These are phyloP conservation scores for Dactylellina cionopaga DNA, from an alignment of 2,329 filamentous ascomycete genomes.

Conservation along the genomic window DNA sequence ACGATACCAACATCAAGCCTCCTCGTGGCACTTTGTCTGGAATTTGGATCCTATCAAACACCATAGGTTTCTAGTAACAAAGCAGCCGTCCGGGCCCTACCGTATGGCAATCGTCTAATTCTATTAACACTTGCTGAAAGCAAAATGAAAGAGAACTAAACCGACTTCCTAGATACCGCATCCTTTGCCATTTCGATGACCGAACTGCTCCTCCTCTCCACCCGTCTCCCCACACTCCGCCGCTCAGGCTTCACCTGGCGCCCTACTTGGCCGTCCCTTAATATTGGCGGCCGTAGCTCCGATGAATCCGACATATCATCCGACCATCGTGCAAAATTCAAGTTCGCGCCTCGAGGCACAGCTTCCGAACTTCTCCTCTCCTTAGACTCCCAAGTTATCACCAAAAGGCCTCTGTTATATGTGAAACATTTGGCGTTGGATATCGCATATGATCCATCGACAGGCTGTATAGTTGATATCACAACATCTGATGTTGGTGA, in stretches of 20 bases:
- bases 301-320: slow-evolving; percentile 37
- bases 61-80: slow-evolving; percentile 43
- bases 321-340: slow-evolving; percentile 47
- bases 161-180: slow-evolving; percentile 34
- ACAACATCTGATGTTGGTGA: slow-evolving; percentile 47
- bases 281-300: slow-evolving; percentile 4
- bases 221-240: slow-evolving; percentile 40
- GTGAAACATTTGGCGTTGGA: slow-evolving; percentile 40
- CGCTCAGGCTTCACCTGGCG: slow-evolving; percentile 50
- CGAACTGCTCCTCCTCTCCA: slow-evolving; percentile 47
- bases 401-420: slow-evolving; percentile 40
- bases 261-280: slow-evolving; percentile 39
- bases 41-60: slow-evolving; percentile 44
- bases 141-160: background rate
- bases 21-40: slow-evolving; percentile 49
- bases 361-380: slow-evolving; percentile 35
- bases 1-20: slow-evolving; percentile 45
- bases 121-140: too few species aligned
- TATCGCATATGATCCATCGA: slow-evolving; percentile 28
- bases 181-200: slow-evolving; percentile 53
- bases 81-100: slow-evolving; percentile 25
- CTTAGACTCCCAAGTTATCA: slow-evolving; percentile 41
- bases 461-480: slow-evolving; percentile 38
- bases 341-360: slow-evolving; percentile 29
- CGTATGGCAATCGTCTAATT: slow-evolving; percentile 16